phyloP scores from a whole-genome alignment of 1,139 yeast genomes.

The Candida tunisiensis region DNA sequence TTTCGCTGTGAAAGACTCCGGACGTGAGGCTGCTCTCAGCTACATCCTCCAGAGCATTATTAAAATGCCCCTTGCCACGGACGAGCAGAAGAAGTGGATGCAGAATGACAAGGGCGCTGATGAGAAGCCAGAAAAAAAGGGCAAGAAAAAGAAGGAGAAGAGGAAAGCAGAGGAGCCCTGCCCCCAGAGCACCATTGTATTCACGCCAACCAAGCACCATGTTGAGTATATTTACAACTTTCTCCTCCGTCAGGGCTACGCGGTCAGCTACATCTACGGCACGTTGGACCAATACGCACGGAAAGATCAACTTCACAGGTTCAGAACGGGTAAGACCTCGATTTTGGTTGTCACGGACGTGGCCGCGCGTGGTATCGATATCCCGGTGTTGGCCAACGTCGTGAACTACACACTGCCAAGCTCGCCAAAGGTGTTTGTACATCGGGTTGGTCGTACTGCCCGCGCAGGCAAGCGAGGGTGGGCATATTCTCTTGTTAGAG shows the following conservation, averaged over 20 bases:
- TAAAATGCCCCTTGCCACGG: constrained; percentile 65
- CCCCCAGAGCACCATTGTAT: constrained; percentile 72
- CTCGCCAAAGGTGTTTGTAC: constrained; percentile 84
- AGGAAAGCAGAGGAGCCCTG: constrained; percentile 76
- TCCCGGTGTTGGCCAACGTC: constrained; percentile 90
- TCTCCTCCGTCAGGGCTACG: constrained; percentile 63
- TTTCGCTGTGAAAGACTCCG: constrained; percentile 62
- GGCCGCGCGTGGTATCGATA: constrained; percentile 99
- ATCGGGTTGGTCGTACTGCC: constrained; percentile 98
- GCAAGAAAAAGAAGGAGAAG: constrained; percentile 32
- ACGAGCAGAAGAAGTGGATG: constrained; percentile 24
- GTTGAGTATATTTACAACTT: constrained; percentile 74
- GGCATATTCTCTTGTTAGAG: constrained; percentile 86
- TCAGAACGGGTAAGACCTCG: constrained; percentile 69
- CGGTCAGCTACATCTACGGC: constrained; percentile 84
- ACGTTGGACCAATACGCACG: constrained; percentile 91
- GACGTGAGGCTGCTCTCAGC: constrained; percentile 78
- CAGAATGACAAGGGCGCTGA: constrained; percentile 29
- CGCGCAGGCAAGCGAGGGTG: constrained; percentile 98
- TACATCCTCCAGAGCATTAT: constrained; percentile 68
- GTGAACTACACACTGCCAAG: constrained; percentile 83
- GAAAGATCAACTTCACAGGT: constrained; percentile 71
- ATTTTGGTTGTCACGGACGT: constrained; percentile 92
- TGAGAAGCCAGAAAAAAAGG: constrained; percentile 23
- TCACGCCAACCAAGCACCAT: constrained; percentile 95